Percentiles rank a stretch among this genome's conserved stretches.
Evolutionary conservation across 352 stramenopile species (phyloP).

Genomic region (Phytophthora kernoviae): DNA sequence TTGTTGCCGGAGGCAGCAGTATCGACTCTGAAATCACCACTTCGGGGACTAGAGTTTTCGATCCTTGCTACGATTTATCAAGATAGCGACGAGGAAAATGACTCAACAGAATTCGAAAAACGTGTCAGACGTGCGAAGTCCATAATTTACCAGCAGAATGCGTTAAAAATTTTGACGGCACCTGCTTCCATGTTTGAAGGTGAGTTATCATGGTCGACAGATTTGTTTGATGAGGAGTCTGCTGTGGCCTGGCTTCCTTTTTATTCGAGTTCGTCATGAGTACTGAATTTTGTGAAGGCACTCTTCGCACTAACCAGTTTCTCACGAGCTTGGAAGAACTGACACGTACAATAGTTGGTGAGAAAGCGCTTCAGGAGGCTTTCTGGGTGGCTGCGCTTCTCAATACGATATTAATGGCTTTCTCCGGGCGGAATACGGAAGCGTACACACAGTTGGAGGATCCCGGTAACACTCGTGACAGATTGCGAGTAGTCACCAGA

Average conservation of each 20-base stretch:
- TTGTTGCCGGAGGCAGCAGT: constrained; percentile 30
- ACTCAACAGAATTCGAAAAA: constrained; percentile 12
- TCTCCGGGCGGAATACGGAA: constrained; percentile 21
- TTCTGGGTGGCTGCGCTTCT: constrained; percentile 49
- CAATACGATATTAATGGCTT: constrained; percentile 43
- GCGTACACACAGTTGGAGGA: constrained; percentile 8
- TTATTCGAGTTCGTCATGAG: constrained; percentile 42
- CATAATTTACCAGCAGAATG: constrained; percentile 37
- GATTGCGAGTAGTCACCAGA: constrained; percentile 13
- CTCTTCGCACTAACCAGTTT: constrained; percentile 19
- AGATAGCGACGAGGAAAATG: constrained; percentile 13
- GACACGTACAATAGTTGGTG: not conserved
- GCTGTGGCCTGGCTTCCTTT: constrained; percentile 37
- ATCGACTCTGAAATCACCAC: constrained; percentile 20
- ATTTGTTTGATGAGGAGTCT: constrained; percentile 28
- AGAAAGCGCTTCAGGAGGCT: constrained; percentile 23
- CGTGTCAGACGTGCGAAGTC: constrained; percentile 27
- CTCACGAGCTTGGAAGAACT: constrained; percentile 26
- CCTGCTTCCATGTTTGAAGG: constrained; percentile 24
- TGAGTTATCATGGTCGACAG: constrained; percentile 26
- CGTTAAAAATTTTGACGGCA: constrained; percentile 26
- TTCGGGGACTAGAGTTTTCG: constrained; percentile 39
- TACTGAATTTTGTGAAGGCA: constrained; percentile 24
- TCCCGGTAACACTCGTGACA: not conserved
- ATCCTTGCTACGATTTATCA: constrained; percentile 13